phyloP scores from a whole-genome alignment of 805 yeast species.

The Starmerella tilneyi region DNA sequence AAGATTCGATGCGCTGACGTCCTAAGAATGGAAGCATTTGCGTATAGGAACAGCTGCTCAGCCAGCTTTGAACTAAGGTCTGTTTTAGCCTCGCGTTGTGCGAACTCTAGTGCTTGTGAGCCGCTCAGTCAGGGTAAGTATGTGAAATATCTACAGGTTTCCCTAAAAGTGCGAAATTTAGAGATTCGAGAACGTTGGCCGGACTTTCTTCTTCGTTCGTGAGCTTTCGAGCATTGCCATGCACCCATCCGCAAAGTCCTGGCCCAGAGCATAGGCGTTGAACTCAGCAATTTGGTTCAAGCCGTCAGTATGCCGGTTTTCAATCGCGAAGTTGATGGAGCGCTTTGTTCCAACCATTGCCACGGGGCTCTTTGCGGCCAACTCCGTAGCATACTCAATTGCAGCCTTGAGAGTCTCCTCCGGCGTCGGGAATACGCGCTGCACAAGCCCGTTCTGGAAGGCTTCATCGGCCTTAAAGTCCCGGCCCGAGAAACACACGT shows the following conservation, averaged over 20 bases:
- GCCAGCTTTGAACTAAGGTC: no score
- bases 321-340: conserved; percentile 38
- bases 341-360: conserved; percentile 58
- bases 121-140: no score
- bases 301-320: conserved; percentile 38
- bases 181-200: conserved; percentile 11
- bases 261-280: conserved; percentile 37
- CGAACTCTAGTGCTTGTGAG: no score
- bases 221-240: conserved; percentile 21
- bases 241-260: conserved; percentile 29
- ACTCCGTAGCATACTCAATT: conserved; percentile 39
- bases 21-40: no score
- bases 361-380: conserved; percentile 43
- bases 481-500: conserved; percentile 53
- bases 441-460: conserved; percentile 43
- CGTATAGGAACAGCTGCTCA: no score
- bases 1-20: no score
- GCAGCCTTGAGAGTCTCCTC: conserved; percentile 44
- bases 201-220: conserved; percentile 13
- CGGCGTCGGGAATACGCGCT: conserved; percentile 37
- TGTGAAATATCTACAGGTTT: not conserved
- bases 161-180: no score
- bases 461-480: conserved; percentile 49
- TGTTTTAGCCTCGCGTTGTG: no score
- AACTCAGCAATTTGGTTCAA: conserved; percentile 44